These are phyloP conservation scores for Fusarium equiseti DNA, from an alignment of 2,329 filamentous ascomycete genomes.

Conservation along the genomic window DNA sequence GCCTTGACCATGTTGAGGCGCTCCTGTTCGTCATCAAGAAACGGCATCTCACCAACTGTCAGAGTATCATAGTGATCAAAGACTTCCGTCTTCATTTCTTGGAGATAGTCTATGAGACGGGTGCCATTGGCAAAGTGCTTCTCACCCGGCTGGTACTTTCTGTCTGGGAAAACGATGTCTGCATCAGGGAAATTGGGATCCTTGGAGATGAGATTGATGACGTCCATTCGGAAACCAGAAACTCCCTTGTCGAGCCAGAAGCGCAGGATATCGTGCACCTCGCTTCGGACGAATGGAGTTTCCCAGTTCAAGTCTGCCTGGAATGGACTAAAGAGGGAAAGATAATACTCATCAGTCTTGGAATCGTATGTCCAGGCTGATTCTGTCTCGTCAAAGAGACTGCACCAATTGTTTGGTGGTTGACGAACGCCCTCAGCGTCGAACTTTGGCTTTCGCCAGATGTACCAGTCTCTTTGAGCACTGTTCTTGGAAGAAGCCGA, in stretches of 20 bases:
- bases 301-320: conserved; percentile 91
- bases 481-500: conserved; percentile 28
- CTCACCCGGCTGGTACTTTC: conserved; percentile 64
- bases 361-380: conserved; percentile 79
- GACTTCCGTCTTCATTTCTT: conserved; percentile 71
- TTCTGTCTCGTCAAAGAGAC: conserved; percentile 66
- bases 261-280: conserved; percentile 78
- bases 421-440: conserved; percentile 67
- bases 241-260: conserved; percentile 84
- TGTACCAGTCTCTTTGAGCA: conserved; percentile 69
- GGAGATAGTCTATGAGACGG: conserved; percentile 74
- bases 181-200: conserved; percentile 69
- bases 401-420: conserved; percentile 81
- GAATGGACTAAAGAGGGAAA: conserved; percentile 79
- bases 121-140: conserved; percentile 74
- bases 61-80: conserved; percentile 71
- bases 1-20: neutral
- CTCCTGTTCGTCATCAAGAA: conserved; percentile 65
- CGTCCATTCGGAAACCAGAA: conserved; percentile 79
- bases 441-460: conserved; percentile 66
- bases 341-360: conserved; percentile 77
- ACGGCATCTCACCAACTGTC: conserved; percentile 72
- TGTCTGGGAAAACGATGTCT: conserved; percentile 61
- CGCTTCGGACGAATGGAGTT: conserved; percentile 72
- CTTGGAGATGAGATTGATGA: conserved; percentile 80